phyloP scores from a whole-genome alignment of 2,329 filamentous ascomycete species.

The Calonectria crousiana region DNA sequence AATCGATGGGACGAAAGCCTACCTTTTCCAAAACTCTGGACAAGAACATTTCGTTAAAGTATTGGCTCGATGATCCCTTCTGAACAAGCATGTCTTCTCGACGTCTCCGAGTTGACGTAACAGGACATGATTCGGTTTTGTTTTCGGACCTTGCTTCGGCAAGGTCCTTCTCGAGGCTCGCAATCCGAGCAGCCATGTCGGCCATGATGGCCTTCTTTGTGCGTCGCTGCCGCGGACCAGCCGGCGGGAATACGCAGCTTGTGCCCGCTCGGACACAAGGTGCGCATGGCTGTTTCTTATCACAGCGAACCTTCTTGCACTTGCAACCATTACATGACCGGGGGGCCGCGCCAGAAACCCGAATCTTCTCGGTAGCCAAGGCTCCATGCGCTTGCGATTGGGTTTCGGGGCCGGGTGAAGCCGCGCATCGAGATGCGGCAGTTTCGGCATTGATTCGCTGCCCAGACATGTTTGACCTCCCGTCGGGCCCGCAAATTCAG shows the following conservation, averaged over 20 bases:
- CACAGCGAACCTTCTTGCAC: slow-evolving; percentile 76
- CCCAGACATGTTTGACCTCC: background rate
- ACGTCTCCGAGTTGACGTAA: background rate
- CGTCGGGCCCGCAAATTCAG: background rate
- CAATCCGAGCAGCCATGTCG: slow-evolving; percentile 52
- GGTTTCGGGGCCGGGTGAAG: background rate
- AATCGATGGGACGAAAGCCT: background rate
- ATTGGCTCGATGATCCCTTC: slow-evolving; percentile 49
- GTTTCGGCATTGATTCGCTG: background rate
- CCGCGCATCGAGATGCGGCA: background rate
- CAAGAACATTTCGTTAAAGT: slow-evolving; percentile 52
- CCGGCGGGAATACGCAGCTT: slow-evolving; percentile 47
- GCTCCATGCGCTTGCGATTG: background rate
- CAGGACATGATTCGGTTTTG: background rate
- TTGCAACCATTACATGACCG: slow-evolving; percentile 57
- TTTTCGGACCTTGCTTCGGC: background rate
- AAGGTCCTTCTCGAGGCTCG: slow-evolving; percentile 48
- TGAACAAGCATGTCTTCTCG: slow-evolving; percentile 45
- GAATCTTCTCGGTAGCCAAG: background rate
- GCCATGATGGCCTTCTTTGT: slow-evolving; percentile 45
- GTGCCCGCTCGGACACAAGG: slow-evolving; percentile 69
- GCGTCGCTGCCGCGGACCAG: slow-evolving; percentile 40
- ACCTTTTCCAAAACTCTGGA: slow-evolving; percentile 51
- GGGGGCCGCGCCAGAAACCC: slow-evolving; percentile 11
- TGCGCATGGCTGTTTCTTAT: slow-evolving; percentile 77